Conservation (phyloP, 169 alveolate genomes). For the Plasmodium ovale region DNA sequence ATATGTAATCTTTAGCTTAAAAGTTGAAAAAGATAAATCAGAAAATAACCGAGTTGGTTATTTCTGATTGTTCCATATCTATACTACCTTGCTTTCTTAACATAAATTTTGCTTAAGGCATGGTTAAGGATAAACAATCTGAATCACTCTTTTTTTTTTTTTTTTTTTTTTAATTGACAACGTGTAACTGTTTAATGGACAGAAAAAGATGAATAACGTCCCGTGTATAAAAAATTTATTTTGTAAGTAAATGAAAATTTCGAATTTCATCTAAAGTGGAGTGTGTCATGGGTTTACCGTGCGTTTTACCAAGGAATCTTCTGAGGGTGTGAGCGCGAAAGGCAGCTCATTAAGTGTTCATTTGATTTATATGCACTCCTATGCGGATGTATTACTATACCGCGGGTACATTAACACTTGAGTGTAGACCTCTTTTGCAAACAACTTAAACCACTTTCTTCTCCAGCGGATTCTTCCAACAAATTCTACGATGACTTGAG, state of each 20-base stretch:
- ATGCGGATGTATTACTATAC: background rate
- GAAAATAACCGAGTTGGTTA: background rate
- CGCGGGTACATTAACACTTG: background rate
- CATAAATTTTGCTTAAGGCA: background rate
- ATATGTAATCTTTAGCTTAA: too few species aligned
- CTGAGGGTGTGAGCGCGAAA: background rate
- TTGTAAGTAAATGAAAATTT: conserved; percentile 25
- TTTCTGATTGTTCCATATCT: background rate
- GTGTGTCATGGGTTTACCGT: too few species aligned
- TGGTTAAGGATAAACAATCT: background rate
- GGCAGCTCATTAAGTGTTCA: background rate
- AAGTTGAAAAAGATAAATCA: background rate
- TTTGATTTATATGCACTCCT: background rate
- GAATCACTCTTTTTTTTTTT: background rate
- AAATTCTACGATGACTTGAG: conserved; percentile 32
- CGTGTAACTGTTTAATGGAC: conserved; percentile 4
- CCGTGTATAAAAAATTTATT: conserved; percentile 56
- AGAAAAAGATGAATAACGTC: conserved; percentile 23
- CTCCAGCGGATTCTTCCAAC: conserved; percentile 64
- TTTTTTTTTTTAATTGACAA: conserved; percentile 14
- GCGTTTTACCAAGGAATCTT: too few species aligned
- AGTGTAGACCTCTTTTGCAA: background rate
- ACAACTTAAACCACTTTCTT: background rate
- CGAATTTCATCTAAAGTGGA: too few species aligned
- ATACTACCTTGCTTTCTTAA: too few species aligned